Conservation (phyloP, 495 filamentous ascomycete genomes). For the Darksidea phi region DNA sequence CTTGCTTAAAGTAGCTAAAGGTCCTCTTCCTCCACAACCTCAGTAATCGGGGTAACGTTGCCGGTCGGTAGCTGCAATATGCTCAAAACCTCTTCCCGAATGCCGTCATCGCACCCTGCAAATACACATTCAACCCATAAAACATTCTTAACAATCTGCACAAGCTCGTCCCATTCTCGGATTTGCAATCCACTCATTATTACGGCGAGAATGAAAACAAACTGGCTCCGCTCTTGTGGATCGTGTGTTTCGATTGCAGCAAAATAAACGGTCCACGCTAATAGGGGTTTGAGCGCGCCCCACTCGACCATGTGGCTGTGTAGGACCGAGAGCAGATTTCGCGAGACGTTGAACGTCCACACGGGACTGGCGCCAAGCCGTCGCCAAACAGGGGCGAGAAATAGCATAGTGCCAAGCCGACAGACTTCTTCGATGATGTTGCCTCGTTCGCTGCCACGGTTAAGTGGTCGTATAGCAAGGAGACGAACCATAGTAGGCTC, state of each 20-base stretch:
- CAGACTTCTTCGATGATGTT: slow-evolving; percentile 22
- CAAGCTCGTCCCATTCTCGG: slow-evolving; percentile 9
- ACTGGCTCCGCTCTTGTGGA: slow-evolving; percentile 2
- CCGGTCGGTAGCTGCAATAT: background rate
- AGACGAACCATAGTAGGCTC: slow-evolving; percentile 20
- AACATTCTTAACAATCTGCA: slow-evolving; percentile 9
- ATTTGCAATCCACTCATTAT: slow-evolving; percentile 17
- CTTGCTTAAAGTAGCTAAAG: slow-evolving; percentile 1
- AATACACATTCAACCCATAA: slow-evolving; percentile 17
- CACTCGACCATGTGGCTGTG: slow-evolving; percentile 13
- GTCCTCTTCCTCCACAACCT: background rate
- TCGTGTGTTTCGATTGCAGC: slow-evolving; percentile 13
- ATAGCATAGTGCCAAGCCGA: slow-evolving; percentile 14
- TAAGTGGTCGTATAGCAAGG: slow-evolving; percentile 5
- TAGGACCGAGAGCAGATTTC: slow-evolving; percentile 14
- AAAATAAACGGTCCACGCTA: slow-evolving; percentile 14
- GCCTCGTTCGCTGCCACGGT: background rate
- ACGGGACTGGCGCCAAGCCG: slow-evolving; percentile 7
- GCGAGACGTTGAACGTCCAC: background rate
- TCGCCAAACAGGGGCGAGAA: slow-evolving; percentile 12
- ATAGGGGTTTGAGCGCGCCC: slow-evolving; percentile 15
- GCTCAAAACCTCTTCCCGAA: slow-evolving; percentile 13
- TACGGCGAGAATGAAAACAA: slow-evolving; percentile 14
- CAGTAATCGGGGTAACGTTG: background rate
- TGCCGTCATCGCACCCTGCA: background rate